Base-by-base conservation (phyloP, 2,329 filamentous ascomycete species). In the Mycosphaerella arachidis region DNA sequence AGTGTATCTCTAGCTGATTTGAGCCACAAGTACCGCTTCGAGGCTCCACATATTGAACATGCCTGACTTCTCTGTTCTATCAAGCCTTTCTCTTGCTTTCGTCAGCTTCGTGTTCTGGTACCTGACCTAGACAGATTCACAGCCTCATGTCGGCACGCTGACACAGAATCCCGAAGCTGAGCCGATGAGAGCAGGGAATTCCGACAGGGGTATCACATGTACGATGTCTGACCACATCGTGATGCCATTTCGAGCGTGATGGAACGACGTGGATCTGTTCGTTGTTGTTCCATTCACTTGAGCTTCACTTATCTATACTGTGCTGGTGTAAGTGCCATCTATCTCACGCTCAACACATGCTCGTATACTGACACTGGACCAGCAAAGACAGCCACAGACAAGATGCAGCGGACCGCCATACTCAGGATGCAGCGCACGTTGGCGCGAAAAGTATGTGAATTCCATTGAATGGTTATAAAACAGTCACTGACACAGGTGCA, bases 171-270 rank as follows among this genome's bases (percentile, higher is more conserved):
- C 46, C 46, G 46, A 50, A 50, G 46, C 20, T 8, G 29, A 33
- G 29, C 50, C 30, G 50, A 33, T 20, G 6, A 35, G 12, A 35
- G 20, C 27, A 52, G n/a, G 50, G 50, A 31, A 31, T n/a, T 7
- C 10, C 12, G 30, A 35, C 50, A 35, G 27, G 50, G 27, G 8
- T 35, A 20, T 20, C 50, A 52, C 30, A 35, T 31, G 27, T n/a
- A 24, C 24, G 1, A 24, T 24, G 24, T 24, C 27, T 52, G 50
- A 52, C 30, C 12, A 12, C 27, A 18, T 52, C 12, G 50, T 52
- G 30, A 35, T 52, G 50, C 30, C 29, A 52, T 52, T 52, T 52
- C 50, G 50, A 52, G 27, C 30, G 50, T 52, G 27, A 29, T n/a
- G 7, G n/a, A 30, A 30, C 18, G 24, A 35, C 24, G 16, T 13